Evolutionary conservation across 2,329 filamentous ascomycete species (phyloP).

Genomic region (Thelonectria discophora): DNA sequence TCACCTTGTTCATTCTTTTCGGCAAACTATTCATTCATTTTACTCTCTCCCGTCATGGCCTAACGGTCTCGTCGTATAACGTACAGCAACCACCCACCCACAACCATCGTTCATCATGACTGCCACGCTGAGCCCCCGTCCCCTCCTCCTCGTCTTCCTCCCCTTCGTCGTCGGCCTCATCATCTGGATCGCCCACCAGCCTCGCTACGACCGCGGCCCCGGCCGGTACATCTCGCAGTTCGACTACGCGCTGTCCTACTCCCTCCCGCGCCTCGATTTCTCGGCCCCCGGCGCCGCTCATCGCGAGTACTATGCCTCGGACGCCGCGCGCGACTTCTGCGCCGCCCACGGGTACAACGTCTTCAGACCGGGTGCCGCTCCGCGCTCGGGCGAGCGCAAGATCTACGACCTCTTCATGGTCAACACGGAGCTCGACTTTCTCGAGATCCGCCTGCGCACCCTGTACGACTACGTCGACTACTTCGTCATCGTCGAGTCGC

Average conservation of each 20-base stretch:
- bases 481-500: conserved; percentile 70
- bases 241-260: conserved; percentile 33
- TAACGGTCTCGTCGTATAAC: not conserved
- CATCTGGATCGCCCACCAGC: conserved; percentile 28
- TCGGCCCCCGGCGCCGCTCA: conserved; percentile 25
- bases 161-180: conserved; percentile 21
- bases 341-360: conserved; percentile 46
- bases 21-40: not conserved
- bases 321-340: conserved; percentile 44
- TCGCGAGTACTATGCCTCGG: conserved; percentile 43
- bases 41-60: conserved; percentile 2
- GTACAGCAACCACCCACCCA: not conserved
- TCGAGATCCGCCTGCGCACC: conserved; percentile 70
- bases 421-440: conserved; percentile 71
- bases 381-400: conserved; percentile 42
- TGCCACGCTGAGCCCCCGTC: conserved; percentile 16
- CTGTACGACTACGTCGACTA: conserved; percentile 69
- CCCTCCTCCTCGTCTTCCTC: conserved; percentile 20
- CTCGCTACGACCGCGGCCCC: conserved; percentile 29
- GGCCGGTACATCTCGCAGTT: conserved; percentile 33
- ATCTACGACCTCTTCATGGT: conserved; percentile 67
- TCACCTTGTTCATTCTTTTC: conserved; percentile 1
- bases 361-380: conserved; percentile 37
- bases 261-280: conserved; percentile 41
- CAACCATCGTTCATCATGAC: conserved; percentile 19